These are phyloP conservation scores for Malassezia japonica DNA, from an alignment of 1,284 basidiomycete genomes.

Conservation along the genomic window DNA sequence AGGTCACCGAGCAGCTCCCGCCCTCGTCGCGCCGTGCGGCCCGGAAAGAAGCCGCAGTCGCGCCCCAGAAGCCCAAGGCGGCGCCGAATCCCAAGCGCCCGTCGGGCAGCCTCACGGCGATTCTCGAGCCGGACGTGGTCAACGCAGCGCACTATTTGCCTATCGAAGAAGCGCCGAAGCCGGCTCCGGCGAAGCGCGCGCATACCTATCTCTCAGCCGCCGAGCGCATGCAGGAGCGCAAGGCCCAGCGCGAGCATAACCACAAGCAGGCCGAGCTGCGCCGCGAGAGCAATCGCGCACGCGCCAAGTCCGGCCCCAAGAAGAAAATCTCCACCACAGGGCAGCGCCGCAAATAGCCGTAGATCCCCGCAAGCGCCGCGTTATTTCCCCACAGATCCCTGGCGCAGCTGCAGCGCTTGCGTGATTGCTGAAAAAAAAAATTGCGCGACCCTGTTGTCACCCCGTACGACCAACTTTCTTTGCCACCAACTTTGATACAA, in stretches of 20 bases:
- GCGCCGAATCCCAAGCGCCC: not conserved
- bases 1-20: not conserved
- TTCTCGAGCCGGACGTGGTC: conserved; percentile 14
- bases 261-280: conserved; percentile 11
- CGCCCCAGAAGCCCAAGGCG: not conserved
- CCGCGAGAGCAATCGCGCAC: conserved; percentile 4
- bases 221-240: conserved; percentile 12
- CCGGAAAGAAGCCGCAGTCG: not conserved
- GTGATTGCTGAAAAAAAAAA: conserved; percentile 7
- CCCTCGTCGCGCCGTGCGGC: conserved; percentile 4
- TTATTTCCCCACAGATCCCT: too few species aligned
- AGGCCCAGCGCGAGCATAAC: conserved; percentile 7
- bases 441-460: not conserved
- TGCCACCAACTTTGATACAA: not conserved
- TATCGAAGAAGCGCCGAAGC: not conserved
- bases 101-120: conserved; percentile 11
- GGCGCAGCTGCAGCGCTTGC: conserved; percentile 5
- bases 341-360: not conserved
- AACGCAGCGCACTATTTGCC: not conserved
- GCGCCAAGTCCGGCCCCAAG: not conserved
- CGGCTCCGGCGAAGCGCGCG: not conserved
- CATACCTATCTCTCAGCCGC: conserved; percentile 7
- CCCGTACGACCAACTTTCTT: not conserved
- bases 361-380: not conserved
- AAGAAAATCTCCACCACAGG: conserved; percentile 4